Percentiles rank a stretch among this genome's conserved stretches.
These are phyloP conservation scores for Vitis hybrid DNA, from an alignment of 177 flowering plant species.

Conservation along the genomic window DNA sequence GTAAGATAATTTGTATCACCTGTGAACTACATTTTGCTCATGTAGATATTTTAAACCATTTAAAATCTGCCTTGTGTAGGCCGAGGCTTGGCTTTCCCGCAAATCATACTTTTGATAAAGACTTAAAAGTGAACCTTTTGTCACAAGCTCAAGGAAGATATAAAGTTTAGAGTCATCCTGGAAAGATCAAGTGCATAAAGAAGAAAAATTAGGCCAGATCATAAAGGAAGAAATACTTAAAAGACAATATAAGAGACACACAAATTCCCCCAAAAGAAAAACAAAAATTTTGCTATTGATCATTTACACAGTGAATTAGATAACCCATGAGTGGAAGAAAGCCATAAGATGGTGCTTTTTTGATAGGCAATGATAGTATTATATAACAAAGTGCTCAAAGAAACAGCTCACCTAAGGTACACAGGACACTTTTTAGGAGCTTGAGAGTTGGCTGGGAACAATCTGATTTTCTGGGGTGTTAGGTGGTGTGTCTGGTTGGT, in stretches of 20 bases:
- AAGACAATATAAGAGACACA: background rate
- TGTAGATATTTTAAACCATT: constrained; percentile 78
- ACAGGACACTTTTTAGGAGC: too few species aligned
- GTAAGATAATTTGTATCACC: constrained; percentile 34
- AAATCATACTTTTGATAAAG: constrained; percentile 60
- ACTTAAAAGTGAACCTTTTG: constrained; percentile 61
- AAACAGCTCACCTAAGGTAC: too few species aligned
- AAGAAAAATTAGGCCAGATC: background rate
- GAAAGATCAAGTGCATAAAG: constrained; percentile 1
- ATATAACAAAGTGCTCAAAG: too few species aligned
- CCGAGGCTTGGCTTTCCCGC: constrained; percentile 62
- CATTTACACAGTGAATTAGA: too few species aligned
- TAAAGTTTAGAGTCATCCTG: constrained; percentile 64
- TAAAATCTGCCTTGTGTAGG: constrained; percentile 77
- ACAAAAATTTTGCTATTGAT: too few species aligned
- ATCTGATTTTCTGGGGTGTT: too few species aligned
- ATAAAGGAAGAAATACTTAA: background rate
- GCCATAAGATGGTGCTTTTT: too few species aligned
- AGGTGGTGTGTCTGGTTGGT: too few species aligned
- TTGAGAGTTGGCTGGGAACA: too few species aligned
- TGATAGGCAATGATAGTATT: too few species aligned
- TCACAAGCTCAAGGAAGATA: constrained; percentile 81
- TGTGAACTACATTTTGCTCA: constrained; percentile 65
- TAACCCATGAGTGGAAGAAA: too few species aligned
- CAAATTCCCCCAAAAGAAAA: too few species aligned